Evolutionary conservation across 2,329 filamentous ascomycete species (phyloP).

Genomic region (Ceratocystiopsis sp.): DNA sequence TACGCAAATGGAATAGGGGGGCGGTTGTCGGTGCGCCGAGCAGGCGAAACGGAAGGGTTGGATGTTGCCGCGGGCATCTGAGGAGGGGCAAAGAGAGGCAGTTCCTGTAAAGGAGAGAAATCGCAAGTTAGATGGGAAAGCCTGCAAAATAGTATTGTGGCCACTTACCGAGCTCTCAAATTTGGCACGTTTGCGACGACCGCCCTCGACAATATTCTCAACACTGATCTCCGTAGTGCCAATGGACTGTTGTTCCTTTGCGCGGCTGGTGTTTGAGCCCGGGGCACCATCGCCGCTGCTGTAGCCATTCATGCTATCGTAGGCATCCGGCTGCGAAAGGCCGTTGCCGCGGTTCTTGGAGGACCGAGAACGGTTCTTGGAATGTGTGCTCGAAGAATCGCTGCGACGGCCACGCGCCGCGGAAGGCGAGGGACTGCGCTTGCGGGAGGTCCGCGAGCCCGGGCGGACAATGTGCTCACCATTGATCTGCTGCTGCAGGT

Average conservation of each 20-base stretch:
- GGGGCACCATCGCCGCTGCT: conserved; percentile 76
- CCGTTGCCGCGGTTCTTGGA: conserved; percentile 47
- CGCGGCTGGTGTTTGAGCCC: conserved; percentile 59
- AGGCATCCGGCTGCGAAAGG: conserved; percentile 27
- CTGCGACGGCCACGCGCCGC: conserved; percentile 57
- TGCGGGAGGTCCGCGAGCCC: conserved; percentile 50
- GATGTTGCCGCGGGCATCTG: conserved; percentile 90
- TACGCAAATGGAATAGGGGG: conserved; percentile 59
- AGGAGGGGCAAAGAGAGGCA: conserved; percentile 84
- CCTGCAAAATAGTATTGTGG: neutral
- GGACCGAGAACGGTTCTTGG: conserved; percentile 50
- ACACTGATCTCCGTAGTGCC: conserved; percentile 94
- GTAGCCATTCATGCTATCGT: conserved; percentile 54
- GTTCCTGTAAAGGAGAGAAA: conserved; percentile 47
- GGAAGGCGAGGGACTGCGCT: conserved; percentile 64
- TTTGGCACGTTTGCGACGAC: conserved; percentile 85
- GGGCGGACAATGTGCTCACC: conserved; percentile 49
- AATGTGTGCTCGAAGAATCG: conserved; percentile 45
- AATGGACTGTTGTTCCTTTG: conserved; percentile 54
- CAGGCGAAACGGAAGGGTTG: conserved; percentile 91
- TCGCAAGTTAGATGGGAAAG: conserved; percentile 3
- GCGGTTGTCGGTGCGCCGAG: conserved; percentile 60
- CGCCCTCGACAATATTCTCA: conserved; percentile 95
- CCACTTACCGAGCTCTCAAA: conserved; percentile 87
- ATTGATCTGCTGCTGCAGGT: conserved; percentile 21